Evolutionary conservation across 1,284 basidiomycete genomes (phyloP).

Genomic region (Mycena sp.): DNA sequence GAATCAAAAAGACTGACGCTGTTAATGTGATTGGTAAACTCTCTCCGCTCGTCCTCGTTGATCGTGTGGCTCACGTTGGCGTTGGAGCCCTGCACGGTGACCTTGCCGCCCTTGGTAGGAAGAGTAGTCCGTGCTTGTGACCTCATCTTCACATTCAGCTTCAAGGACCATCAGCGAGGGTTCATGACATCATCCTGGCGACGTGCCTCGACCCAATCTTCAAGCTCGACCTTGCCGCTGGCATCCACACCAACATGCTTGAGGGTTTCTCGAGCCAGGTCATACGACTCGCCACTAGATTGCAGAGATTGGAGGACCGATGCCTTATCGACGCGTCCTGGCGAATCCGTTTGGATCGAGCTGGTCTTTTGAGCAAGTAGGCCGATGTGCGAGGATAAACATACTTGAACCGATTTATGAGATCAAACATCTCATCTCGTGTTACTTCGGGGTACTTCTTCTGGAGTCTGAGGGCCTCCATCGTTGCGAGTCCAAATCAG

Average conservation of each 20-base stretch:
- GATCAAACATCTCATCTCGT: slow-evolving; percentile 92
- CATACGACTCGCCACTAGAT: slow-evolving; percentile 87
- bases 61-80: slow-evolving; percentile 98
- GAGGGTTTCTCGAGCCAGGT: slow-evolving; percentile 89
- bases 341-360: slow-evolving; percentile 84
- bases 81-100: slow-evolving; percentile 94
- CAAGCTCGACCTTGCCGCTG: slow-evolving; percentile 95
- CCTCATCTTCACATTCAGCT: slow-evolving; percentile 87
- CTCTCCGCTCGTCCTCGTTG: slow-evolving; percentile 95
- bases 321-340: slow-evolving; percentile 87
- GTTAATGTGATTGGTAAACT: slow-evolving; percentile 99
- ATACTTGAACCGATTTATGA: slow-evolving; percentile 94
- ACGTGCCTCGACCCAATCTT: slow-evolving; percentile 96
- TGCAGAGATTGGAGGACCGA: slow-evolving; percentile 83
- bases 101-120: slow-evolving; percentile 86
- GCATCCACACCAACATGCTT: slow-evolving; percentile 96
- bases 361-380: slow-evolving; percentile 49
- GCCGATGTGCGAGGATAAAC: slow-evolving; percentile 43
- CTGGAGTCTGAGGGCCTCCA: slow-evolving; percentile 91
- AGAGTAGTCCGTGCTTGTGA: slow-evolving; percentile 60
- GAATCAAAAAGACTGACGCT: slow-evolving; percentile 57
- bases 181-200: slow-evolving; percentile 27
- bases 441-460: slow-evolving; percentile 95
- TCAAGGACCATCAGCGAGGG: slow-evolving; percentile 25
- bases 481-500: slow-evolving; percentile 41